phyloP scores from a whole-genome alignment of 2,329 filamentous ascomycete species.

The Sclerotinia nivalis region DNA sequence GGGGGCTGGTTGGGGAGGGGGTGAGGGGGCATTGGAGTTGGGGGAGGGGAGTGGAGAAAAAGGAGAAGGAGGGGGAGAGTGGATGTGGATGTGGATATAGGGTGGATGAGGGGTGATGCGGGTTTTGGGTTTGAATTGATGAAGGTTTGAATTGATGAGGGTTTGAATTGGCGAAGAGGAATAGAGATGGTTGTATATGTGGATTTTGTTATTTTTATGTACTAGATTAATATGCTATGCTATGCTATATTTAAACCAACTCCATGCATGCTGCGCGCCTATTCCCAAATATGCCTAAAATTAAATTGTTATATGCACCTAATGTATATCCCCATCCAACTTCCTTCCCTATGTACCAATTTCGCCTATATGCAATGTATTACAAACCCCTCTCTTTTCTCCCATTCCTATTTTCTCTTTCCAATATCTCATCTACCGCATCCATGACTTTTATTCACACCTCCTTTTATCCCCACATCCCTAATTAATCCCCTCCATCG shows the following conservation, averaged over 20 bases:
- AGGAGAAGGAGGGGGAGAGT: background rate
- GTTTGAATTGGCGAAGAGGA: no score
- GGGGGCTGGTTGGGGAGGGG: no score
- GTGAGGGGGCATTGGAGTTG: constrained; percentile 4
- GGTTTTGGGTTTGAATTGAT: background rate
- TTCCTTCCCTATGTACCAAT: background rate
- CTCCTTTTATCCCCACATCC: background rate
- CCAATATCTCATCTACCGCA: no score
- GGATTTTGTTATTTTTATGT: no score
- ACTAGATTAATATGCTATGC: no score
- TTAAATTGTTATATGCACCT: background rate
- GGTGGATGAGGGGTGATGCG: background rate
- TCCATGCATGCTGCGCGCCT: no score
- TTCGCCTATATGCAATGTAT: background rate
- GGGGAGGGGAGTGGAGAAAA: no score
- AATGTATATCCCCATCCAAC: background rate
- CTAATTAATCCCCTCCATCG: constrained; percentile 24
- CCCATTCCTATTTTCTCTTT: background rate
- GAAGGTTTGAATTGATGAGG: background rate
- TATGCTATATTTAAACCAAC: no score
- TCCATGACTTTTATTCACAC: background rate
- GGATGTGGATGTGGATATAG: background rate
- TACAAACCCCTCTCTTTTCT: background rate
- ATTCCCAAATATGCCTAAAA: background rate
- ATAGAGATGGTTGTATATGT: no score